phyloP scores from a whole-genome alignment of 2,329 filamentous ascomycete genomes.

The Elsinoe fawcettii region DNA sequence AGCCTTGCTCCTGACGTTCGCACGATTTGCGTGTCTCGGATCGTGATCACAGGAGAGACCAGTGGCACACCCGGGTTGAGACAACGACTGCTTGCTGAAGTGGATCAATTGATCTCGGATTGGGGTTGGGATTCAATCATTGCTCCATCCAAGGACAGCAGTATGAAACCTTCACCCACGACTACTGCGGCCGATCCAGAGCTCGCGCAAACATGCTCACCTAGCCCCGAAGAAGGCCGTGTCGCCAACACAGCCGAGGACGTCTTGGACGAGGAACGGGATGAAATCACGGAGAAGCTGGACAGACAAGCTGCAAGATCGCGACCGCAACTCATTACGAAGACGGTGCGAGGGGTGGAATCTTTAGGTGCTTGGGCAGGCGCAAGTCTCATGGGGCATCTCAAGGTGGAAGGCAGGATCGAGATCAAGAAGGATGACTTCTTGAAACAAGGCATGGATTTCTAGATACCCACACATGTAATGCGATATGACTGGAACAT shows the following conservation, averaged over 20 bases:
- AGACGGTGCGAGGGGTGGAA: constrained; percentile 57
- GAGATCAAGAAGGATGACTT: constrained; percentile 66
- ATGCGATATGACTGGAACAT: not conserved
- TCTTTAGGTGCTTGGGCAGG: constrained; percentile 68
- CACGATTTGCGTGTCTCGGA: constrained; percentile 76
- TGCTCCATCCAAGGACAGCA: constrained; percentile 14
- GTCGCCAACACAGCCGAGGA: not conserved
- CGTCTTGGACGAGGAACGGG: constrained; percentile 37
- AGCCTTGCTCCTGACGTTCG: constrained; percentile 74
- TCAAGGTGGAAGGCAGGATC: constrained; percentile 61
- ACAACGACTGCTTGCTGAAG: constrained; percentile 65
- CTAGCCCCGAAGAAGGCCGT: not conserved
- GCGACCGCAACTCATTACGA: constrained; percentile 42
- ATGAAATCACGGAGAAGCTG: constrained; percentile 53
- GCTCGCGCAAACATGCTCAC: too few relatives aligned
- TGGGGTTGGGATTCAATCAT: constrained; percentile 70
- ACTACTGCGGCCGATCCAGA: not conserved
- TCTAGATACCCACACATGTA: constrained; percentile 1
- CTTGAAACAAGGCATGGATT: constrained; percentile 52
- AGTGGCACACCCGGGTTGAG: constrained; percentile 73
- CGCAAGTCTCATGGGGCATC: constrained; percentile 60
- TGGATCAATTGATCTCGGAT: constrained; percentile 57
- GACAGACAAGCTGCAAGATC: constrained; percentile 41
- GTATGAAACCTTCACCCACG: not conserved
- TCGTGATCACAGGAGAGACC: constrained; percentile 77